A percentile compares a stretch with the other conserved stretches of the same genome.
Evolutionary conservation across 352 stramenopile species (phyloP).

Genomic region (Phytophthora boehmeriae): DNA sequence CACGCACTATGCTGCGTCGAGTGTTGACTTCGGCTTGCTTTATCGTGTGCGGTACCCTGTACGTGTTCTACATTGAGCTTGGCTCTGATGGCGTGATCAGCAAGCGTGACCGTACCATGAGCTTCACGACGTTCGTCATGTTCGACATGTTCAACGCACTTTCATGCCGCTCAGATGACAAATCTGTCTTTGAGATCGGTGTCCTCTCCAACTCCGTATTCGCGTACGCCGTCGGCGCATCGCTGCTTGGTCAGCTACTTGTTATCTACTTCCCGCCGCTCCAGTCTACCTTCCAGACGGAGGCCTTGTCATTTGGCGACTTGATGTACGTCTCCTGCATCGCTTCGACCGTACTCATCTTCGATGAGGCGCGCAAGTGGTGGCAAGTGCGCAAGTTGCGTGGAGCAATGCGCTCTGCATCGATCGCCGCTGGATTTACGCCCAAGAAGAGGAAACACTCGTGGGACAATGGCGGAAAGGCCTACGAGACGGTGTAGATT

Average conservation of each 20-base stretch:
- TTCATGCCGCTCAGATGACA: slow-evolving; percentile 94
- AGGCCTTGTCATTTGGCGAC: slow-evolving; percentile 92
- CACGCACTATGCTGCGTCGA: slow-evolving; percentile 64
- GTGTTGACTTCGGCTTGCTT: slow-evolving; percentile 75
- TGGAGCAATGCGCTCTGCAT: slow-evolving; percentile 36
- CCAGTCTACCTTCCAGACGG: slow-evolving; percentile 97
- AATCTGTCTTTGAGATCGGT: slow-evolving; percentile 93
- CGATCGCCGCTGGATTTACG: slow-evolving; percentile 44
- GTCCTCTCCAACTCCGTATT: slow-evolving; percentile 95
- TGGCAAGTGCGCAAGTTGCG: slow-evolving; percentile 53
- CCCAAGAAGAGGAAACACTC: slow-evolving; percentile 72
- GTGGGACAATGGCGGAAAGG: slow-evolving; percentile 61
- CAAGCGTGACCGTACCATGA: slow-evolving; percentile 97
- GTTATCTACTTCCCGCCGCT: slow-evolving; percentile 97
- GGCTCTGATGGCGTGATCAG: slow-evolving; percentile 90
- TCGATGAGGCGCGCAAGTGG: slow-evolving; percentile 95
- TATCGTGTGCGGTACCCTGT: slow-evolving; percentile 82
- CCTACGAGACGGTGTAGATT: slow-evolving; percentile 69
- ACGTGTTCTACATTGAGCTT: slow-evolving; percentile 87
- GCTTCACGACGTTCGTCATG: slow-evolving; percentile 98
- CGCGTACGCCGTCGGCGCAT: slow-evolving; percentile 92
- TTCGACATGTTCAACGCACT: slow-evolving; percentile 99
- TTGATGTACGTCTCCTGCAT: slow-evolving; percentile 93
- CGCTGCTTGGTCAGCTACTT: slow-evolving; percentile 93
- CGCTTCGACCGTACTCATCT: slow-evolving; percentile 92